Conservation (phyloP, 257 asterid genomes). For the Jasminum sambac region DNA sequence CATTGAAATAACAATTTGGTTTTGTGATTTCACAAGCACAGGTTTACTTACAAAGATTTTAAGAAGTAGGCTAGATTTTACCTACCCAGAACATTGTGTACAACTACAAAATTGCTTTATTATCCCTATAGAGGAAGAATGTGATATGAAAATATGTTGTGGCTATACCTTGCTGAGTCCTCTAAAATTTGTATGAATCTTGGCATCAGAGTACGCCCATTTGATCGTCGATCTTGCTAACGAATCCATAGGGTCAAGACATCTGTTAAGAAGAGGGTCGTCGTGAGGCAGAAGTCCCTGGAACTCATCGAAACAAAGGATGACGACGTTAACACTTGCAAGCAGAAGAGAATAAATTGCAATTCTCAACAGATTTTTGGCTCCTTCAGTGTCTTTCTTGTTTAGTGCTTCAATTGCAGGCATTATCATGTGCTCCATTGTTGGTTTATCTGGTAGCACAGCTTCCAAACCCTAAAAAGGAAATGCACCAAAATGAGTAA, state of each 20-base stretch:
- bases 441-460: slow-evolving; percentile 36
- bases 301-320: slow-evolving; percentile 27
- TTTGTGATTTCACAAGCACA: background rate
- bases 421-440: slow-evolving; percentile 28
- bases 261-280: slow-evolving; percentile 35
- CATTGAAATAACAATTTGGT: background rate
- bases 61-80: background rate
- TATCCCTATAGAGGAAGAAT: background rate
- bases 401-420: slow-evolving; percentile 31
- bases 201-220: slow-evolving; percentile 21
- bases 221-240: slow-evolving; percentile 33
- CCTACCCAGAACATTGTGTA: background rate
- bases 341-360: slow-evolving; percentile 33
- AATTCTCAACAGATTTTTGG: slow-evolving; percentile 30
- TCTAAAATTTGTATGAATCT: background rate
- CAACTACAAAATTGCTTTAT: background rate
- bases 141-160: background rate
- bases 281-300: slow-evolving; percentile 29
- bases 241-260: slow-evolving; percentile 33
- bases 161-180: background rate
- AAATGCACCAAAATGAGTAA: background rate
- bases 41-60: background rate
- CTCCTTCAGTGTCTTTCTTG: slow-evolving; percentile 32
- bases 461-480: slow-evolving; percentile 30
- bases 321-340: slow-evolving; percentile 29